Evolutionary conservation across 768 basidiomycete species (phyloP), one percentile per base, ranked within the genome.

Genomic region (Suillus alpinus): DNA sequence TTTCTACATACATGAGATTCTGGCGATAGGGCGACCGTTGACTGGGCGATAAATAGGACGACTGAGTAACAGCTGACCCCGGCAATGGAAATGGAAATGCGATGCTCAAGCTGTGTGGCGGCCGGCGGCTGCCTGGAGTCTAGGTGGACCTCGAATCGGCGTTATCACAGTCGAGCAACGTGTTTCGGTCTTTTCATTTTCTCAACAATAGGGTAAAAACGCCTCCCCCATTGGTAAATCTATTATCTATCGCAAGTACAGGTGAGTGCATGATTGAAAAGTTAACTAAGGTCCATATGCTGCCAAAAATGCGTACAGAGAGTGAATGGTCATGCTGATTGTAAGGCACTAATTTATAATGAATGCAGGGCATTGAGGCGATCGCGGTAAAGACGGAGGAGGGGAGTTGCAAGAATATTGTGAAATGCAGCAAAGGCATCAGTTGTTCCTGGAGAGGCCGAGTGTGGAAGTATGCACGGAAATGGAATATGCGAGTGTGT

Each of bases 401-500:
- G 20, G 7, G 20, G 52, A 53, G 52, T 53, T 16, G 52, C 52
- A 36, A 43, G 18, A 43, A n/a, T n/a, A 20, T 43, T n/a, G n/a
- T n/a, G 32, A 34, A 20, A 51, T n/a, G 34, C 51, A 14, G 12
- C 29, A 16, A 29, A 9, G 16, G 14, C 16, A 49, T 47, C 3
- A 13, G 3, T 26, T 20, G 51, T 52, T 20, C 51, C 34, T 52
- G 7, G 51, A 52, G 32, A 14, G 5, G 51, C 32, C 51, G 32
- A 2, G 2, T 34, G 51, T 20, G 7, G 51, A 52, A 52, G 34
- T 23, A 23, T 23, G n/a, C n/a, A 13, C 34, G 51, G 20, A 52
- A 37, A 53, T 53, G n/a, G 34, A 53, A 53, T 53, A 34, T 34
- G n/a, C 32, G 51, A 52, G 50, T 34, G 51, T 52, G 51, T 4